These are phyloP conservation scores for Colletotrichum destructivum DNA, from an alignment of 2,329 filamentous ascomycete species.

Conservation along the genomic window DNA sequence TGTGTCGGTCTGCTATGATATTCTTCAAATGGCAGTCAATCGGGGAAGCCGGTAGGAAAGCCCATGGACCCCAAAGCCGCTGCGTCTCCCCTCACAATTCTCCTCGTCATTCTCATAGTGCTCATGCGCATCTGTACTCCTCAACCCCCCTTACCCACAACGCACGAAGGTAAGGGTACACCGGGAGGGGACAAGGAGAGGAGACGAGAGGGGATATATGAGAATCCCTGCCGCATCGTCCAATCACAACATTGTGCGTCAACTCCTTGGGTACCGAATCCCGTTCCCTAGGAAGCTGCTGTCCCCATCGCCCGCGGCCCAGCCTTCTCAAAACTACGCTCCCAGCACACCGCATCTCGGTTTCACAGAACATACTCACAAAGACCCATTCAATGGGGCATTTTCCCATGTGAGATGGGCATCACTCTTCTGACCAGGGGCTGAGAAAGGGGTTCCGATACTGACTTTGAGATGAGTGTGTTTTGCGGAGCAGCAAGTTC, in stretches of 20 bases:
- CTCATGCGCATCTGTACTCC: neutral
- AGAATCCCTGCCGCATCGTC: constrained; percentile 4
- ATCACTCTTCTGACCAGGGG: neutral
- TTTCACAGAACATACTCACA: neutral
- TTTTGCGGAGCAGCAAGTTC: neutral
- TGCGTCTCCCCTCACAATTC: neutral
- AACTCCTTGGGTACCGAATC: neutral
- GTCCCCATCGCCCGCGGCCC: neutral
- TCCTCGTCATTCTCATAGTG: neutral
- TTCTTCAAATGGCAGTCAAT: neutral
- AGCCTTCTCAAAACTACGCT: neutral
- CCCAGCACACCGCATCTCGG: constrained; percentile 3
- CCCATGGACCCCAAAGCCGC: neutral
- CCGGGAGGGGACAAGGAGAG: neutral
- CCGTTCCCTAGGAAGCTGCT: neutral
- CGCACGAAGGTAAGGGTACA: neutral
- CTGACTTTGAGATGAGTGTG: neutral
- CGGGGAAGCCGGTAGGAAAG: neutral
- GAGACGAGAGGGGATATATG: neutral
- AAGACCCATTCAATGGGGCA: neutral
- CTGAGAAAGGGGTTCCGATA: neutral
- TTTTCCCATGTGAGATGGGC: neutral
- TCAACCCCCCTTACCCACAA: neutral
- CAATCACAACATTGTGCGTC: constrained; percentile 11
- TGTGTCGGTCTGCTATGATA: too few relatives aligned